phyloP scores from a whole-genome alignment of 2,329 filamentous ascomycete species.

The Colletotrichum camelliae region DNA sequence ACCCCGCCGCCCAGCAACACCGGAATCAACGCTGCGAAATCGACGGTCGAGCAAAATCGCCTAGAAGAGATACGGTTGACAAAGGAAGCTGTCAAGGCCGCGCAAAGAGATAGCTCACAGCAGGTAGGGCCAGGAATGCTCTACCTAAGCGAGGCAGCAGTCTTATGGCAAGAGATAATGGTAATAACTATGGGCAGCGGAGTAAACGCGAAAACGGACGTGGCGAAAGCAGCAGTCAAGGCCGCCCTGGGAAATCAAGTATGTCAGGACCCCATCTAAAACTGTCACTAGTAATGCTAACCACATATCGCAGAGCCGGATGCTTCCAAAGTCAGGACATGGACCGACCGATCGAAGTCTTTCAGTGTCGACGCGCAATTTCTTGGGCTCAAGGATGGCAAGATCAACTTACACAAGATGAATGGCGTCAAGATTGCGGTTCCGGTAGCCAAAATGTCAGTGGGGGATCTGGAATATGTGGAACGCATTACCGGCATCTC shows the following conservation, averaged over 20 bases:
- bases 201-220: slow-evolving; percentile 71
- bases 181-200: slow-evolving; percentile 74
- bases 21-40: slow-evolving; percentile 59
- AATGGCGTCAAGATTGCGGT: slow-evolving; percentile 99
- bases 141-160: slow-evolving; percentile 83
- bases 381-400: slow-evolving; percentile 90
- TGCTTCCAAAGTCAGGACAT: slow-evolving; percentile 80
- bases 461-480: slow-evolving; percentile 93
- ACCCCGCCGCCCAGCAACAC: slow-evolving; percentile 52
- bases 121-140: slow-evolving; percentile 78
- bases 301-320: slow-evolving; percentile 74
- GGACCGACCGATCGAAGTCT: slow-evolving; percentile 93
- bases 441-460: slow-evolving; percentile 92
- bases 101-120: slow-evolving; percentile 57
- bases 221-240: slow-evolving; percentile 57
- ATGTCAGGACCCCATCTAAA: slow-evolving; percentile 42
- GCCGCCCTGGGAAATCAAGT: slow-evolving; percentile 60
- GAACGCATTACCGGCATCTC: slow-evolving; percentile 87
- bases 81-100: slow-evolving; percentile 75
- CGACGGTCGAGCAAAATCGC: slow-evolving; percentile 77
- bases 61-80: slow-evolving; percentile 84
- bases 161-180: slow-evolving; percentile 69
- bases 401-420: slow-evolving; percentile 96
- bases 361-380: slow-evolving; percentile 99
- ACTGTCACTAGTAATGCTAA: background rate